Conservation (phyloP, 2,329 filamentous ascomycete species). For the Claviceps capensis region DNA sequence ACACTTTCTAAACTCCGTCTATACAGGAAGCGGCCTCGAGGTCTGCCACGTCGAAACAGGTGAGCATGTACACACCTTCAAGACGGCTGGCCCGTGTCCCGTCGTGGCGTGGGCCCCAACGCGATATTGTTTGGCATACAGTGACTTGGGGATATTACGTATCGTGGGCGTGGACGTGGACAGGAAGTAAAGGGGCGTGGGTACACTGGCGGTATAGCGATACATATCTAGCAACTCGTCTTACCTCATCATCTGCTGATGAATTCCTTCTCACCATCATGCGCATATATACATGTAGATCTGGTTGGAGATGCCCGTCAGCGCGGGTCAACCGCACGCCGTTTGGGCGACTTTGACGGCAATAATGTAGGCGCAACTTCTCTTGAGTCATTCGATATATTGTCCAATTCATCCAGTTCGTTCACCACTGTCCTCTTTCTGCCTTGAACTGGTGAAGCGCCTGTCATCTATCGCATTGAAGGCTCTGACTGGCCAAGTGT, state of each 20-base stretch:
- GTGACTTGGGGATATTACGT: slow-evolving; percentile 53
- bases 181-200: slow-evolving; percentile 16
- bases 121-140: slow-evolving; percentile 61
- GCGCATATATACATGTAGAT: not conserved
- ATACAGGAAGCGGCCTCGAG: slow-evolving; percentile 45
- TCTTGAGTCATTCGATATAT: too few species aligned
- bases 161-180: slow-evolving; percentile 49
- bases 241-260: not conserved
- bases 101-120: slow-evolving; percentile 66
- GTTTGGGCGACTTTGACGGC: not conserved
- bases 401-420: too few species aligned
- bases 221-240: too few species aligned
- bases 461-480: too few species aligned
- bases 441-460: too few species aligned
- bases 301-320: not conserved
- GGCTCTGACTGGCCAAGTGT: too few species aligned
- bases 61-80: slow-evolving; percentile 58
- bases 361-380: too few species aligned
- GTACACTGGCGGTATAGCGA: not conserved
- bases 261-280: not conserved
- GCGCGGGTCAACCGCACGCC: not conserved
- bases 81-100: slow-evolving; percentile 49
- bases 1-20: too few species aligned
- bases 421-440: too few species aligned
- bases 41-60: slow-evolving; percentile 62